A percentile compares a stretch with the other conserved stretches of the same genome.
phyloP scores from a whole-genome alignment of 345 rosid genomes.

The Psidium guajava region DNA sequence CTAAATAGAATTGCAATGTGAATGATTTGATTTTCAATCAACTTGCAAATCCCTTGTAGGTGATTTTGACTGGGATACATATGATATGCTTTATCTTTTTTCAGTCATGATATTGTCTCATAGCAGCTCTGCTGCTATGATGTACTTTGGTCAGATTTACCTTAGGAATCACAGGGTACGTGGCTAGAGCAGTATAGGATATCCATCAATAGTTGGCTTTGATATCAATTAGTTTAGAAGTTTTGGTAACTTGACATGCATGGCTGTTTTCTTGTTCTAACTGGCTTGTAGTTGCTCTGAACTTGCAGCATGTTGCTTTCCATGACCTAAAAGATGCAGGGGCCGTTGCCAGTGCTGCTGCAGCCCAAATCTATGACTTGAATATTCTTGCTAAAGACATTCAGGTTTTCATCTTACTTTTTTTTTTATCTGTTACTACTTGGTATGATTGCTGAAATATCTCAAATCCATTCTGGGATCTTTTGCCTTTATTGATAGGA shows the following conservation, averaged over 20 bases:
- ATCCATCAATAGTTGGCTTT: not conserved
- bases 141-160: not conserved
- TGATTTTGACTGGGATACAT: not conserved
- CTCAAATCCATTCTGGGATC: not conserved
- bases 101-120: not conserved
- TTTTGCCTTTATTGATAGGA: slow-evolving; percentile 32
- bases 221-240: not conserved
- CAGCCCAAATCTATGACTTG: slow-evolving; percentile 75
- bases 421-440: not conserved
- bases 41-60: not conserved
- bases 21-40: not conserved
- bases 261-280: not conserved
- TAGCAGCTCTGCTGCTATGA: not conserved
- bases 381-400: slow-evolving; percentile 84
- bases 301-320: slow-evolving; percentile 55
- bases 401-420: slow-evolving; percentile 42
- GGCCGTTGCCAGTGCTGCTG: slow-evolving; percentile 90
- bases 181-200: not conserved
- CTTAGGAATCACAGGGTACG: not conserved
- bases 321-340: slow-evolving; percentile 54
- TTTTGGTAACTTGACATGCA: not conserved
- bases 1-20: not conserved
- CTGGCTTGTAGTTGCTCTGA: slow-evolving; percentile 1
- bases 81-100: not conserved
- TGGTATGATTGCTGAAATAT: not conserved